Evolutionary conservation across 139 green algal species (phyloP), one percentile per base, ranked within the genome.

Genomic region (Chlorokybus atmophyticus): DNA sequence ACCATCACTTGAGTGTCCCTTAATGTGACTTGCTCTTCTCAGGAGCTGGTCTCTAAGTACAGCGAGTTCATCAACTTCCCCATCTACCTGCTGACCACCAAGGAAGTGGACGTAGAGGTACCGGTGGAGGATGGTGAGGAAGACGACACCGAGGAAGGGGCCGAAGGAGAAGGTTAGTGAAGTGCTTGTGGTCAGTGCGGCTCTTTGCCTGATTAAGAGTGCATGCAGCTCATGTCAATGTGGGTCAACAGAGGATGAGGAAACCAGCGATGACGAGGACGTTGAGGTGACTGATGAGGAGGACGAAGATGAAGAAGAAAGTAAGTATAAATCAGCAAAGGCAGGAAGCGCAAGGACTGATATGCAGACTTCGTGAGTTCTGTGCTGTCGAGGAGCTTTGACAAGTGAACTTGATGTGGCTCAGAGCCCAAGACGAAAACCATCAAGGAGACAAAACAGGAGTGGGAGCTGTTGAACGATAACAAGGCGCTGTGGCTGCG

Each of bases 1-100:
- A n/a, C n/a, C n/a, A n/a, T n/a, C n/a, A n/a, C n/a, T n/a, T n/a
- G n/a, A n/a, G n/a, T n/a, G n/a, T n/a, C n/a, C n/a, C n/a, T n/a
- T n/a, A n/a, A 53, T 32, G 48, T 55, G 66, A 47, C 19, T 47
- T 55, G 48, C 32, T 1, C 60, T 57, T 0, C 25, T n/a, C 63
- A 71, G 63, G 75, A 83, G 40, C 75, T 97, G 56, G 85, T 97
- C 51, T 59, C 69, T 54, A 70, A 75, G 47, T 95, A 95, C 79
- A 79, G 61, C 44, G 82, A 95, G 77, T 96, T 94, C 72, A 95
- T 95, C 76, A 90, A 90, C 81, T 93, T 91, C 79, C 88, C 88
- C 41, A 99, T 99, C 71, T 93, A 83, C 71, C 67, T 97, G 25
- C 84, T 76, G 28, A 40, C 56, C 29, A 70, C 54, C 55, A 81